Evolutionary conservation across 2,329 filamentous ascomycete genomes (phyloP).

Genomic region (Hymenoscyphus occultus): DNA sequence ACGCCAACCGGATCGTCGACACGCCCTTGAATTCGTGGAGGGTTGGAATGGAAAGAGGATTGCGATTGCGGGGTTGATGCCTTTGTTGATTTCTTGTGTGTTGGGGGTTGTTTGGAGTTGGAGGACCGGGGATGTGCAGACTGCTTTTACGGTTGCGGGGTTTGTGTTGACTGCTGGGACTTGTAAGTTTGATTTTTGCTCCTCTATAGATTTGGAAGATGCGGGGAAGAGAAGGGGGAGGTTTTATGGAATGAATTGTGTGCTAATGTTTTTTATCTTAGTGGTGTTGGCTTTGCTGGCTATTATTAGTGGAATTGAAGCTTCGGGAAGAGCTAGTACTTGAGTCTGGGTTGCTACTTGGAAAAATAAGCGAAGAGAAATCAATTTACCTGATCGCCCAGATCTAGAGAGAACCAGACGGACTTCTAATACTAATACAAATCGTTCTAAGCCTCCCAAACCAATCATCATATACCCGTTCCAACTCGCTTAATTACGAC

Average conservation of each 20-base stretch:
- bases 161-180: slow-evolving; percentile 7
- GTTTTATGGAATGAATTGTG: neutral
- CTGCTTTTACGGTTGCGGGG: slow-evolving; percentile 8
- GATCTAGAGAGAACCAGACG: neutral
- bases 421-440: neutral
- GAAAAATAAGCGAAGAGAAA: too few relatives aligned
- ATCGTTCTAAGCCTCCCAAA: neutral
- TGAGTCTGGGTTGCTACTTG: neutral
- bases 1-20: neutral
- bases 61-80: neutral
- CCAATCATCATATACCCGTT: too few relatives aligned
- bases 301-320: slow-evolving; percentile 5
- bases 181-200: neutral
- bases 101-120: slow-evolving; percentile 5
- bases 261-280: neutral
- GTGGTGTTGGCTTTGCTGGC: slow-evolving; percentile 7
- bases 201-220: too few relatives aligned
- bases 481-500: too few relatives aligned
- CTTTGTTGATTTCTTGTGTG: neutral
- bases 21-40: slow-evolving; percentile 3
- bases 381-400: neutral
- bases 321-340: slow-evolving; percentile 2
- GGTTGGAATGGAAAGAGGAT: slow-evolving; percentile 1
- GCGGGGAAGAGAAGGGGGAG: too few relatives aligned
- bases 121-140: slow-evolving; percentile 1